A percentile compares a stretch with the other conserved stretches of the same genome.
Evolutionary conservation across 768 basidiomycete species (phyloP).

Genomic region (Naganishia kalamii): DNA sequence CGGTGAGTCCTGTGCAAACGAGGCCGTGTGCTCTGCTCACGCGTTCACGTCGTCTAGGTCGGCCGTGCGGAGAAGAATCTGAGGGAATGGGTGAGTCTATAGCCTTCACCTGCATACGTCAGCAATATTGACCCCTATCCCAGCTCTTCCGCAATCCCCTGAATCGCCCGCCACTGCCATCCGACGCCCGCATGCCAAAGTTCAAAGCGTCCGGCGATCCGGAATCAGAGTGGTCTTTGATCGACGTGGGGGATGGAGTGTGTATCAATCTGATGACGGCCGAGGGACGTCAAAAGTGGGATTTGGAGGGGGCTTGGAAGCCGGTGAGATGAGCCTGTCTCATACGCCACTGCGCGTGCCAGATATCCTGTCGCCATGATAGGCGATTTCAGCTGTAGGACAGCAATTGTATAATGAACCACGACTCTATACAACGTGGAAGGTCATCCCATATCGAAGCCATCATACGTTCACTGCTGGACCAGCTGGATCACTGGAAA

Average conservation of each 20-base stretch:
- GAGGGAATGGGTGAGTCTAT: conserved; percentile 32
- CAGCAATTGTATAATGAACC: too few relatives aligned
- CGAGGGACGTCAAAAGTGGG: conserved; percentile 37
- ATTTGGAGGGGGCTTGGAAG: conserved; percentile 34
- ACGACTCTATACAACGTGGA: background rate
- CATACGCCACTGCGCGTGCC: too few relatives aligned
- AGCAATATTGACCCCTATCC: background rate
- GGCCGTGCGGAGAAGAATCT: conserved; percentile 36
- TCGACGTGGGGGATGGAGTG: conserved; percentile 21
- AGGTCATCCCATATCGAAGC: background rate
- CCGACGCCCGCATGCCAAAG: background rate
- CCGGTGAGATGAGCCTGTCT: background rate
- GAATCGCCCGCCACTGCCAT: conserved; percentile 10
- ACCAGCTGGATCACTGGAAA: background rate
- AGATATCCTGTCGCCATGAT: too few relatives aligned
- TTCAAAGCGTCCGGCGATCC: conserved; percentile 8
- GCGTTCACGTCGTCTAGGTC: conserved; percentile 17
- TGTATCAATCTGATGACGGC: conserved; percentile 40
- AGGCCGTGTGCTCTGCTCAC: background rate
- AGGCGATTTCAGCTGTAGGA: too few relatives aligned
- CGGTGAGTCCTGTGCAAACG: conserved; percentile 12
- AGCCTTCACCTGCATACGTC: background rate
- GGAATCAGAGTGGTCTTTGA: conserved; percentile 25
- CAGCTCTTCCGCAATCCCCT: conserved; percentile 22
- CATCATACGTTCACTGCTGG: background rate